Conservation (phyloP, 345 rosid genomes). For the Dovyalis caffra region DNA sequence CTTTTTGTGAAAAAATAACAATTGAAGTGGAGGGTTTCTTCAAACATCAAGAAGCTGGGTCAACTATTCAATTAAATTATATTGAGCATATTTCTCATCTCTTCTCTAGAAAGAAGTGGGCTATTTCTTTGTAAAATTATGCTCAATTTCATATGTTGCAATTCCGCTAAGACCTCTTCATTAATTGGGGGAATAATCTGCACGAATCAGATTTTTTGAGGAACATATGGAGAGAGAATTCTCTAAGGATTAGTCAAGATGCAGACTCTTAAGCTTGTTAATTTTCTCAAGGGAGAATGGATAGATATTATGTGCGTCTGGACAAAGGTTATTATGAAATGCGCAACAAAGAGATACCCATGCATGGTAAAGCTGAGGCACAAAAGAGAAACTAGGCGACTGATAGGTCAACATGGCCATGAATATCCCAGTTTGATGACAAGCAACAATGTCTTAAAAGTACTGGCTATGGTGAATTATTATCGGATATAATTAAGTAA, state of each 20-base stretch:
- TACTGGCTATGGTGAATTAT: slow-evolving; percentile 5
- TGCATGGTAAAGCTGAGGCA: slow-evolving; percentile 51
- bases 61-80: too few relatives aligned
- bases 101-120: too few relatives aligned
- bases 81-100: too few relatives aligned
- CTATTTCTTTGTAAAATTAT: too few relatives aligned
- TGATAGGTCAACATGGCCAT: slow-evolving; percentile 39
- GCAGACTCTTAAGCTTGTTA: background rate
- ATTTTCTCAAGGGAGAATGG: slow-evolving; percentile 11
- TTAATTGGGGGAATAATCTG: too few relatives aligned
- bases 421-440: slow-evolving; percentile 41
- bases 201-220: too few relatives aligned
- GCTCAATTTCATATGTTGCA: too few relatives aligned
- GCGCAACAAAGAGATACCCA: background rate
- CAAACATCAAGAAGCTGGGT: too few relatives aligned
- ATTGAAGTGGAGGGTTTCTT: too few relatives aligned
- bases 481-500: background rate
- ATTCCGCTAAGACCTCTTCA: too few relatives aligned
- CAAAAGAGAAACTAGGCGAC: slow-evolving; percentile 19
- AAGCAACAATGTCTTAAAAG: slow-evolving; percentile 14
- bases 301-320: slow-evolving; percentile 16
- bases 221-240: too few relatives aligned
- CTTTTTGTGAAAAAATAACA: too few relatives aligned
- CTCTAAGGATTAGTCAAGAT: background rate
- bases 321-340: background rate